Base-by-base conservation (phyloP, 352 stramenopile genomes). In the Pythium folliculosum region DNA sequence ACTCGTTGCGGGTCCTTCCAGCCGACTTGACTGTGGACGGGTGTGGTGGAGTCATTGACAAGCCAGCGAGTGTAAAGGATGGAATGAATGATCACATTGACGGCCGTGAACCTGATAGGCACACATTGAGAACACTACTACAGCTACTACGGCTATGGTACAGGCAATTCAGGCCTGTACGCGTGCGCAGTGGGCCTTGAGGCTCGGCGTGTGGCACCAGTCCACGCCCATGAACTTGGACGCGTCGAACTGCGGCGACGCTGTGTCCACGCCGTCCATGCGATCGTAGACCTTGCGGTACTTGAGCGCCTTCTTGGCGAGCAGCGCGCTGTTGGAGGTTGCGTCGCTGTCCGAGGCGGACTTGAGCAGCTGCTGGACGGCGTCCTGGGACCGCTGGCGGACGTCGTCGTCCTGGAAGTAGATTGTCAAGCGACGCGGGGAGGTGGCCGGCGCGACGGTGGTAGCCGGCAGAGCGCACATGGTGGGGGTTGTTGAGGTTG, bases 191-290 rank as follows among this genome's bases (percentile, higher is more conserved):
- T 67, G 51, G 1, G 23, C 51, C 27, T 67, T 61, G 9, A 67
- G 60, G 17, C n/a, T 48, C 30, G 17, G 21, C 3, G 51, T 67
- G 25, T 67, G 55, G 51, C 60, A 67, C 80, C 80, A 86, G 55
- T 78, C 72, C 27, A 86, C 71, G 27, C 80, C 80, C 35, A 89
- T 58, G 48, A 86, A 84, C 66, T 83, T 73, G 32, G 76, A 80
- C 30, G 80, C 80, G 70, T 86, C 75, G 63, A 89, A 85, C 38
- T 68, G 63, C 5, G 80, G 80, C 55, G 83, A 71, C 21, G 67
- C 75, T 17, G 67, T 44, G 49, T 74, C 62, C 4, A 74, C 62
- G 7, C 56, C 51, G 8, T 8, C n/a, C 49, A 74, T 57, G 16
- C 67, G 67, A 17, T 70, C 56, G 9, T 52, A 60, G 12, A 74